phyloP scores from a whole-genome alignment of 805 yeast species.

The Monosporozyma yasuniensis region DNA sequence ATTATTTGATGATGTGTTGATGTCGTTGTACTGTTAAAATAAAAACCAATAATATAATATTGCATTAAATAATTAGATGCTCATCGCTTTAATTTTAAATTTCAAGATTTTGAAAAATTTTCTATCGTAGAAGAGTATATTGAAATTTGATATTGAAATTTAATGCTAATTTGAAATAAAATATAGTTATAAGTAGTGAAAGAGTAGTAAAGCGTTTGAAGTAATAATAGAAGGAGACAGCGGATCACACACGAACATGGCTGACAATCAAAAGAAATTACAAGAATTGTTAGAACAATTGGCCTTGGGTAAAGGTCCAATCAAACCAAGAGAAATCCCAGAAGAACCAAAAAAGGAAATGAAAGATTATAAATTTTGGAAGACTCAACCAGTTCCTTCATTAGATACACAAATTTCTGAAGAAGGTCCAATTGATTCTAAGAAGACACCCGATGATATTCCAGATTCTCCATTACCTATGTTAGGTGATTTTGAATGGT shows the following conservation, averaged over 20 bases:
- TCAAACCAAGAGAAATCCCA: not conserved
- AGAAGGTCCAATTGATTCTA: slow-evolving; percentile 75
- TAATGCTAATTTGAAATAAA: not conserved
- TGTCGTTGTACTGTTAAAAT: not conserved
- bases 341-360: slow-evolving; percentile 49
- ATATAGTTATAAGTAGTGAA: not conserved
- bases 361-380: slow-evolving; percentile 94
- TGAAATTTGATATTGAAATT: not conserved
- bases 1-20: not conserved
- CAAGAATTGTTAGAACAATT: slow-evolving; percentile 45
- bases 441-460: slow-evolving; percentile 63
- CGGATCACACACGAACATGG: not conserved
- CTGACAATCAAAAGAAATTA: slow-evolving; percentile 16
- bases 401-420: slow-evolving; percentile 56
- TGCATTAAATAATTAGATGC: not conserved
- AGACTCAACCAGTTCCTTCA: slow-evolving; percentile 87
- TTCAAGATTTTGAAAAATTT: slow-evolving; percentile 1
- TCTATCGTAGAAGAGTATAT: not conserved
- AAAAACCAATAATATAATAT: not conserved
- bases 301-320: slow-evolving; percentile 28
- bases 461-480: slow-evolving; percentile 63
- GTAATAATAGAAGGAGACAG: not conserved
- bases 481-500: slow-evolving; percentile 83
- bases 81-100: slow-evolving; percentile 2
- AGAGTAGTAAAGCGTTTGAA: not conserved